Conservation (phyloP, 345 rosid genomes). For the Brassica rapa region DNA sequence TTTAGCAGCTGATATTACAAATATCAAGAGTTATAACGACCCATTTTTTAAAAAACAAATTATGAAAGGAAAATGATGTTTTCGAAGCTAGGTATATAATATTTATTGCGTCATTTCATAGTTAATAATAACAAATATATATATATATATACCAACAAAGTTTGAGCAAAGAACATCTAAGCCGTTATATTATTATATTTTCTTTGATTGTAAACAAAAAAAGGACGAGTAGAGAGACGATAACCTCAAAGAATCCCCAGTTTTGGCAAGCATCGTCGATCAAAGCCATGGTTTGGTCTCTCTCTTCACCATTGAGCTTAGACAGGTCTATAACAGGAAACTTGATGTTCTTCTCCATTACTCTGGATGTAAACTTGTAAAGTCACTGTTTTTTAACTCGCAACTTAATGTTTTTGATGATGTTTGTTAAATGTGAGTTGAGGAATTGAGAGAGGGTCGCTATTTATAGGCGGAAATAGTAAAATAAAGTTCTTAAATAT, state of each 20-base stretch:
- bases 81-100: background rate
- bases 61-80: background rate
- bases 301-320: constrained; percentile 63
- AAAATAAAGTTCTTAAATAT: background rate
- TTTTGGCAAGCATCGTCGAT: constrained; percentile 77
- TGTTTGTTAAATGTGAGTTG: constrained; percentile 25
- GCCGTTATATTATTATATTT: background rate
- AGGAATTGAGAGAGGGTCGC: constrained; percentile 5
- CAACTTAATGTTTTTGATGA: constrained; percentile 3
- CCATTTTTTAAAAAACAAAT: background rate
- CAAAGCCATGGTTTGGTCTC: constrained; percentile 55
- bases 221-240: background rate
- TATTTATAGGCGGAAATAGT: constrained; percentile 56
- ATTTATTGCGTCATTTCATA: background rate
- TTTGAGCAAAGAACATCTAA: background rate
- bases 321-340: constrained; percentile 69
- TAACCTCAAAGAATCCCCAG: constrained; percentile 91
- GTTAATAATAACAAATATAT: background rate
- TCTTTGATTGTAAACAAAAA: background rate
- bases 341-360: constrained; percentile 47
- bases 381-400: constrained; percentile 7
- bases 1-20: constrained; percentile 51
- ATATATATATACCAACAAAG: background rate
- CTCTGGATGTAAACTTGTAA: background rate
- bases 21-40: background rate